A percentile compares a stretch with the other conserved stretches of the same genome.
phyloP scores from a whole-genome alignment of 352 stramenopile genomes.

The Phytophthora palmivora region DNA sequence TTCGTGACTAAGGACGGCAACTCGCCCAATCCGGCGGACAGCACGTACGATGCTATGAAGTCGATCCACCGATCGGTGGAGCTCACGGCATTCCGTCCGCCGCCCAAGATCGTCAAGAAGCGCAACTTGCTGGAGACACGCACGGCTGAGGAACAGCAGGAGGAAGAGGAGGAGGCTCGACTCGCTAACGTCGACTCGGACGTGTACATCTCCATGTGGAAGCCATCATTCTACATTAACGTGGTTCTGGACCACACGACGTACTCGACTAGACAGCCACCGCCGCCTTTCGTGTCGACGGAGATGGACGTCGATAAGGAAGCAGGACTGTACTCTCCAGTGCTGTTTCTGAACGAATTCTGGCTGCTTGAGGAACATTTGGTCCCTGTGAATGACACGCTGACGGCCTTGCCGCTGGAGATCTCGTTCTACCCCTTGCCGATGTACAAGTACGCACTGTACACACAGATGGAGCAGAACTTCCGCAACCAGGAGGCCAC shows the following conservation, averaged over 20 bases:
- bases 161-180: constrained; percentile 14
- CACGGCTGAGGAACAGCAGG: constrained; percentile 6
- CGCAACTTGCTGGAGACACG: constrained; percentile 66
- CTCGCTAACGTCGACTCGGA: constrained; percentile 30
- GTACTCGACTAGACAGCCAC: constrained; percentile 60
- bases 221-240: constrained; percentile 73
- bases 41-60: constrained; percentile 58
- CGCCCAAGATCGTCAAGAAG: constrained; percentile 76
- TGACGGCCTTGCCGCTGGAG: constrained; percentile 81
- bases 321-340: constrained; percentile 81
- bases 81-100: constrained; percentile 82
- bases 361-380: constrained; percentile 92
- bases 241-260: constrained; percentile 75
- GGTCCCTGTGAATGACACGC: constrained; percentile 89
- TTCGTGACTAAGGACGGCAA: constrained; percentile 80
- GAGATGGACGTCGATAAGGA: constrained; percentile 69
- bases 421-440: constrained; percentile 88
- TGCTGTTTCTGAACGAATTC: constrained; percentile 95
- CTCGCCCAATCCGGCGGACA: constrained; percentile 74
- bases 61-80: constrained; percentile 65
- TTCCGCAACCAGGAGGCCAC: constrained; percentile 93
- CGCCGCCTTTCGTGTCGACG: constrained; percentile 71
- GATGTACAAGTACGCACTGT: constrained; percentile 93
- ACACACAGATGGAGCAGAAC: constrained; percentile 93
- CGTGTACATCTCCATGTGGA: constrained; percentile 85